These are phyloP conservation scores for Saccharum spontaneum DNA, from an alignment of 176 grass and related monocot genomes.

Conservation along the genomic window DNA sequence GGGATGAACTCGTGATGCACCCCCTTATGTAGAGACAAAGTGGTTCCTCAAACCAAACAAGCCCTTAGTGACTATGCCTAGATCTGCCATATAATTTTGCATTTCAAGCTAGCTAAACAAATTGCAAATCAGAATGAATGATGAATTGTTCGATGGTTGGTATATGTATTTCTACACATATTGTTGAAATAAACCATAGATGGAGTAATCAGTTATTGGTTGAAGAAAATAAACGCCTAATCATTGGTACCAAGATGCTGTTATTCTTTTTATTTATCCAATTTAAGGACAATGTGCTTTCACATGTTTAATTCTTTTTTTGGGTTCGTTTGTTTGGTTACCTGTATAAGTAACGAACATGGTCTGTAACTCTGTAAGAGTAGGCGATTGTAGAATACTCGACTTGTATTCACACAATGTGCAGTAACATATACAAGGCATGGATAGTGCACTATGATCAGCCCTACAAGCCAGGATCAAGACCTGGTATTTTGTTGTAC, in stretches of 20 bases:
- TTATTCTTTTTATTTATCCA: background rate
- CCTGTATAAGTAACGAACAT: background rate
- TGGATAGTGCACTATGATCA: no score
- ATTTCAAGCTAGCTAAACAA: background rate
- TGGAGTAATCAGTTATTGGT: background rate
- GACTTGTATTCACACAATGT: background rate
- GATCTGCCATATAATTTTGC: background rate
- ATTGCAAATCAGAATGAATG: background rate
- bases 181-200: background rate
- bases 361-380: background rate
- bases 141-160: background rate
- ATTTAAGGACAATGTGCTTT: background rate
- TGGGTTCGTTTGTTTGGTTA: background rate
- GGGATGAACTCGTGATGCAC: background rate
- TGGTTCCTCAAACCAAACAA: background rate
- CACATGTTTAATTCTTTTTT: background rate
- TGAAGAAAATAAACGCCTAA: background rate
- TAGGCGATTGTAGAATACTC: background rate
- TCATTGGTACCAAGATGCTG: background rate
- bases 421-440: background rate
- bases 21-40: background rate
- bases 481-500: background rate
- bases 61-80: background rate
- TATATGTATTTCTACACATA: background rate
- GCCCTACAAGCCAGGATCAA: background rate